A percentile compares a stretch with the other conserved stretches of the same genome.
phyloP scores from a whole-genome alignment of 805 yeast species.

The Saccharomycopsis vini region DNA sequence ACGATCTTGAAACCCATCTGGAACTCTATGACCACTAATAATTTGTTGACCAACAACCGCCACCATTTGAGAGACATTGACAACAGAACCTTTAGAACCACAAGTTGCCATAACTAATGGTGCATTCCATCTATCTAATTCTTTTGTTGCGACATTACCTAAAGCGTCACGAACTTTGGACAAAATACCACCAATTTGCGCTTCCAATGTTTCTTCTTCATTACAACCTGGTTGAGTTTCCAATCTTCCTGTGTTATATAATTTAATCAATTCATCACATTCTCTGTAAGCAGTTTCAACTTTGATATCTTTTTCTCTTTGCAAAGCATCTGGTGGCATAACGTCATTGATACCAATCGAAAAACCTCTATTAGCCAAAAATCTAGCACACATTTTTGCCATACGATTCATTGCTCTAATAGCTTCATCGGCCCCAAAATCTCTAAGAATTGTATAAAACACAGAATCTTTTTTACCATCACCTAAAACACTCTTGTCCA shows the following conservation, averaged over 20 bases:
- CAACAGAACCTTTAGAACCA: constrained; percentile 97
- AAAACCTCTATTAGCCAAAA: constrained; percentile 88
- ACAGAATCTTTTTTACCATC: constrained; percentile 98
- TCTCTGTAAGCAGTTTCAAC: constrained; percentile 84
- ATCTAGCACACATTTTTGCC: constrained; percentile 98
- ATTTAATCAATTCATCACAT: constrained; percentile 83
- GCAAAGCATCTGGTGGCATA: constrained; percentile 79
- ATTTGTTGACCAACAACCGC: constrained; percentile 99
- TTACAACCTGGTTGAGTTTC: constrained; percentile 99
- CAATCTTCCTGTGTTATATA: constrained; percentile 72
- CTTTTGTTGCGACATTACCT: constrained; percentile 94
- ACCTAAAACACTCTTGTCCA: constrained; percentile 94
- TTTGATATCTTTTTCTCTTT: constrained; percentile 69
- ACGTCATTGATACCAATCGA: constrained; percentile 97
- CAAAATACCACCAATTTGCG: constrained; percentile 90
- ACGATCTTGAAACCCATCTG: constrained; percentile 99
- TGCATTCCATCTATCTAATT: constrained; percentile 82
- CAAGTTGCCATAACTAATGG: constrained; percentile 98
- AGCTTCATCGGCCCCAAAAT: constrained; percentile 94
- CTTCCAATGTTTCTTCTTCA: constrained; percentile 96
- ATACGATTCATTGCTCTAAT: constrained; percentile 95
- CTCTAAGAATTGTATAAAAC: constrained; percentile 88
- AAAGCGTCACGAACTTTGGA: constrained; percentile 98
- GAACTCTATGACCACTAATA: constrained; percentile 97
- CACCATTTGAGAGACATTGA: constrained; percentile 99